A percentile compares a stretch with the other conserved stretches of the same genome.
phyloP scores from a whole-genome alignment of 192 early-diverging fungal species.

The Haplosporangium gracile region DNA sequence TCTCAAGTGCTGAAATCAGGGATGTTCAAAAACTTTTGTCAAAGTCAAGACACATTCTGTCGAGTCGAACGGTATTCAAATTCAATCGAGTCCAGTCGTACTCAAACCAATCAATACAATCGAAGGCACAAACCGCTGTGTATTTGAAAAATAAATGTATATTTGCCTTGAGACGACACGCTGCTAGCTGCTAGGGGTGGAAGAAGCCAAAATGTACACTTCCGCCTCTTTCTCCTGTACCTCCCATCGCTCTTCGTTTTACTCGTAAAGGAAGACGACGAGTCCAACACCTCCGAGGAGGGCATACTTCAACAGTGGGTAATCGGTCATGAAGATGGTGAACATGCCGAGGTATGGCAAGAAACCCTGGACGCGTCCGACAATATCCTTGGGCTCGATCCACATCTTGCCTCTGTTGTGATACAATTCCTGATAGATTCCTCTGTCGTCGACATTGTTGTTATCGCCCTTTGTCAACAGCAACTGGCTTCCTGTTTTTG shows the following conservation, averaged over 20 bases:
- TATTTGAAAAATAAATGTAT: neutral
- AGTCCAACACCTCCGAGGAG: conserved; percentile 84
- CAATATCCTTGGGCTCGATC: conserved; percentile 90
- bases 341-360: conserved; percentile 96
- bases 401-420: conserved; percentile 85
- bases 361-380: conserved; percentile 88
- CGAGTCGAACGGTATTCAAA: neutral
- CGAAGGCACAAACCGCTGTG: no score
- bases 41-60: no score
- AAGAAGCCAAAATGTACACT: no score
- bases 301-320: conserved; percentile 90
- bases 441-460: conserved; percentile 92
- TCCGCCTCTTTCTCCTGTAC: neutral
- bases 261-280: conserved; percentile 68
- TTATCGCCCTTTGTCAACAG: conserved; percentile 98
- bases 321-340: conserved; percentile 97
- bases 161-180: neutral
- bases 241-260: neutral
- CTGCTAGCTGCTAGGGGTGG: no score
- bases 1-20: conserved; percentile 12
- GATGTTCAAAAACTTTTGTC: neutral
- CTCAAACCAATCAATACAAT: no score
- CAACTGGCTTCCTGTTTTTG: conserved; percentile 80
- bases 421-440: conserved; percentile 72
- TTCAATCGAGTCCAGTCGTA: neutral